Evolutionary conservation across 768 basidiomycete species (phyloP), one percentile per base, ranked within the genome.

Genomic region (Trametes coccinea): DNA sequence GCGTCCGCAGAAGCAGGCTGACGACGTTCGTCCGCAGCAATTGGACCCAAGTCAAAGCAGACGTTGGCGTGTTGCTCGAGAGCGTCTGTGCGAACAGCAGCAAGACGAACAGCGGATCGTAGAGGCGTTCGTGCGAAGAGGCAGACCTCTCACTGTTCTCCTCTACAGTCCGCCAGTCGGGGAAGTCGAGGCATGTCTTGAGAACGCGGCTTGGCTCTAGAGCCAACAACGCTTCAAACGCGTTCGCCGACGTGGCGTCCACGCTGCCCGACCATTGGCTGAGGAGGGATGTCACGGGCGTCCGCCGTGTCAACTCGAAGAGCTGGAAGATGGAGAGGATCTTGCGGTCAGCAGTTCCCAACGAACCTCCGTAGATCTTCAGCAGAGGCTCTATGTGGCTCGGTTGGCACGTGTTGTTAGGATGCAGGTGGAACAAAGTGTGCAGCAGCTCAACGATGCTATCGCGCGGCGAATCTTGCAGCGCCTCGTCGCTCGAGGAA

Each of bases 321-420:
- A 94, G 76, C 39, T 82, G 82, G 77, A 95, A 89, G 56, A 97
- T 82, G 0, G 84, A 82, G 4, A 97, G 76, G 2, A 98, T 77
- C 31, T 77, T 76, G 30, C 81, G 78, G 70, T 98, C 95, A 1
- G 88, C 65, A 1, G 63, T 51, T 0, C 85, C 82, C n/a, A 90
- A 71, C 0, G 90, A 90, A 1, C 90, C 95, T 8, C 82, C 75
- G 71, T 98, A 98, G 1, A 94, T 75, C 17, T 75, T 76, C 46
- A 90, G 73, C 39, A 98, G 78, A 1, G 92, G 92, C 48, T 91
- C 87, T 46, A 95, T 75, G 65, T 95, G 92, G 3, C 84, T 88
- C 9, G 87, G 81, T 71, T 96, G 95, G 68, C 92, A 95, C 2
- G 93, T 89, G 67, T 93, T 93, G 11, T 79, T 74, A 0, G 94